Evolutionary conservation across 352 stramenopile genomes (phyloP), one percentile per base, ranked within the genome.

Genomic region (Phytophthora cryptogea): DNA sequence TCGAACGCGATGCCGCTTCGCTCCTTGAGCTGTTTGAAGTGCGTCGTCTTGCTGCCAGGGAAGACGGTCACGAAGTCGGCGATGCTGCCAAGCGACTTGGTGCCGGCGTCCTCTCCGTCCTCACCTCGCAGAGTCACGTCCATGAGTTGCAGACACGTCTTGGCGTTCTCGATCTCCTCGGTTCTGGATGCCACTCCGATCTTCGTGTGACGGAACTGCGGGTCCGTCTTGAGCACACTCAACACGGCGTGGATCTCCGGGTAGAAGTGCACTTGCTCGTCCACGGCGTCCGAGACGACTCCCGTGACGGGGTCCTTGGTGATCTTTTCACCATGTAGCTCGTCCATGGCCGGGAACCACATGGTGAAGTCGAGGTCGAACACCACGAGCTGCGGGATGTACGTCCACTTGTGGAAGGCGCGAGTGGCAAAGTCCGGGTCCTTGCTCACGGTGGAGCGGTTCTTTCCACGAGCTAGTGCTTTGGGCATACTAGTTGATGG

Each of bases 21-120:
- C 51, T 97, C 78, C 47, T 86, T 73, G 30, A 98, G 70, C 51
- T 88, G 74, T 53, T 88, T 84, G 74, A 98, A 98, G 77, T 98
- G 95, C 40, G 83, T 78, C 46, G 70, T 70, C 76, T 95, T 95
- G 68, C 84, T 92, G 64, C 82, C 80, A 26, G 81, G 80, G 55
- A 94, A 91, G 37, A 95, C 88, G 23, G 88, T 84, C 41, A 86
- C 68, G 51, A 83, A 91, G 49, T 83, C 67, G 26, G 91, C 64
- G 20, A 89, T 60, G 47, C 70, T 82, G 31, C 75, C 68, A 16
- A 90, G 66, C n/a, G 71, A 52, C 46, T 68, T 70, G 37, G 72
- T 81, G 6, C 30, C 50, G 8, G 26, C 23, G 9, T 46, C 28
- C 7, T 3, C 35, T 3, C 39, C 49, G 14, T 54, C 54, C 16